Percentiles rank a stretch among this genome's conserved stretches.
Conservation (phyloP, 2,329 filamentous ascomycete species). For the Colletotrichum sp. region DNA sequence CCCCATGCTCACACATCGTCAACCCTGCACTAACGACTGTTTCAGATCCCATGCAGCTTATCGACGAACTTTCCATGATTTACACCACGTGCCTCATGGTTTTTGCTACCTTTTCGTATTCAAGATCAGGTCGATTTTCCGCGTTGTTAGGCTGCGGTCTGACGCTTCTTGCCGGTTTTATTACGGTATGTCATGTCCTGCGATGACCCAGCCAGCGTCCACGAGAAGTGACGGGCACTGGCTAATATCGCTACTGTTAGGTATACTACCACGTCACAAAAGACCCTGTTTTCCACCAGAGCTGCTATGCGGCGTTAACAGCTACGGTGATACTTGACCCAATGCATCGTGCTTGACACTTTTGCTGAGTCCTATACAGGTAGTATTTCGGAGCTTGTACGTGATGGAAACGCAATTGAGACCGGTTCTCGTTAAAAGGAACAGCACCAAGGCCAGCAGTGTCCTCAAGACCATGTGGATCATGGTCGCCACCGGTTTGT, state of each 20-base stretch:
- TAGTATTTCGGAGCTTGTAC: slow-evolving; percentile 76
- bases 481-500: slow-evolving; percentile 64
- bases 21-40: neutral
- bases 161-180: slow-evolving; percentile 63
- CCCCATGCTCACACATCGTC: neutral
- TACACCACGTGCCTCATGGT: slow-evolving; percentile 63
- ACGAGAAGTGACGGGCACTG: neutral
- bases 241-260: neutral
- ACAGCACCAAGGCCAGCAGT: slow-evolving; percentile 51
- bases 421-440: slow-evolving; percentile 50
- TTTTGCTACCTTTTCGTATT: slow-evolving; percentile 76
- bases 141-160: slow-evolving; percentile 62
- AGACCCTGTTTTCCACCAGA: slow-evolving; percentile 83
- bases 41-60: slow-evolving; percentile 64
- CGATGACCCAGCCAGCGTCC: neutral
- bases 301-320: slow-evolving; percentile 76
- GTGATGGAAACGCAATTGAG: slow-evolving; percentile 65
- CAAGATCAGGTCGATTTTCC: slow-evolving; percentile 55
- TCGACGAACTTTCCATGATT: slow-evolving; percentile 65
- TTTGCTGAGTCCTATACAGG: slow-evolving; percentile 27
- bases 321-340: slow-evolving; percentile 40
- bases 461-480: slow-evolving; percentile 72
- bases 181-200: slow-evolving; percentile 64
- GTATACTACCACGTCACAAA: slow-evolving; percentile 77
- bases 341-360: neutral